These are phyloP conservation scores for Hypomyces perniciosus DNA, from an alignment of 2,329 filamentous ascomycete genomes.

Conservation along the genomic window DNA sequence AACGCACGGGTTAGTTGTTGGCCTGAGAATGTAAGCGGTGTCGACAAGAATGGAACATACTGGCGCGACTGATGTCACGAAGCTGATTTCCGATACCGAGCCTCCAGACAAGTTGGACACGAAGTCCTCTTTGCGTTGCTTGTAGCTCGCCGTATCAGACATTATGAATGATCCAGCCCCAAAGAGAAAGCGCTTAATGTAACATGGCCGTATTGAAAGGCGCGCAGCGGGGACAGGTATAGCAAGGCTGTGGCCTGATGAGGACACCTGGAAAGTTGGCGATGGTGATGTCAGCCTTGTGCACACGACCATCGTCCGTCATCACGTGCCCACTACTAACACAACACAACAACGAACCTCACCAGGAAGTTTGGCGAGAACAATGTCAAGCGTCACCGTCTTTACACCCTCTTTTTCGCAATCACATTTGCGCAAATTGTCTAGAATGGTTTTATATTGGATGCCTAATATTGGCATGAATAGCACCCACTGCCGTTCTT, in stretches of 20 bases:
- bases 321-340: conserved; percentile 8
- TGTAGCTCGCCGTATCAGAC: conserved; percentile 58
- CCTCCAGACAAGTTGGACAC: conserved; percentile 88
- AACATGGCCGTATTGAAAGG: too few relatives aligned
- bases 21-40: background rate
- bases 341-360: background rate
- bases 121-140: conserved; percentile 88
- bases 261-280: too few relatives aligned
- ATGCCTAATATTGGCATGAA: background rate
- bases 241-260: too few relatives aligned
- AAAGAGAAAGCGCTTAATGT: too few relatives aligned
- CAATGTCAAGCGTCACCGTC: background rate
- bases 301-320: background rate
- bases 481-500: background rate
- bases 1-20: conserved; percentile 9
- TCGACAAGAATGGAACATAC: conserved; percentile 42
- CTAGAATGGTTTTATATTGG: too few relatives aligned
- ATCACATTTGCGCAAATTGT: too few relatives aligned
- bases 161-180: conserved; percentile 20
- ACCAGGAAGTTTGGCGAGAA: conserved; percentile 5
- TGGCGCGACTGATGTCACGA: conserved; percentile 76
- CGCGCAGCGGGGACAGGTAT: too few relatives aligned
- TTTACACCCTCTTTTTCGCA: too few relatives aligned
- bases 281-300: background rate
- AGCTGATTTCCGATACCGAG: conserved; percentile 76